Evolutionary conservation across 441 rosid genomes (phyloP), one percentile per base, ranked within the genome.

Genomic region (Populus tomentosa): DNA sequence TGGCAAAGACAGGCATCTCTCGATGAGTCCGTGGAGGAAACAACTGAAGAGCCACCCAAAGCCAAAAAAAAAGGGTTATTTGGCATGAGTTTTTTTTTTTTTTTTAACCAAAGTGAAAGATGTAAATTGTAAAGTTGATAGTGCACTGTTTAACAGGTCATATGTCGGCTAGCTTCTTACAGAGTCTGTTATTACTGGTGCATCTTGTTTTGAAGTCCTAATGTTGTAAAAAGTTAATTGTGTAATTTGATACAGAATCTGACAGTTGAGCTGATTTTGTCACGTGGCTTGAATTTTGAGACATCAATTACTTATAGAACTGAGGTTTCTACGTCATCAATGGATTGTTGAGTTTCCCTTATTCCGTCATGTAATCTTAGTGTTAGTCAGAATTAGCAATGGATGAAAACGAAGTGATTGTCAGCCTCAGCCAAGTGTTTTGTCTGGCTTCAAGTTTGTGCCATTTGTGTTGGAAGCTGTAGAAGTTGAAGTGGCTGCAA

Each of bases 1-100:
- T 89, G 81, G 82, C 95, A n/a, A 92, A 81, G 82, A 78, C 91
- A 28, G 30, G 30, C 30, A 32, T 94, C 18, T 61, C 89, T 72
- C 83, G 92, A 53, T 88, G 85, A 90, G 80, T 92, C 65, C 91
- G 87, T 56, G 88, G 91, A 69, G 86, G 86, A 73, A 84, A 80
- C 78, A 87, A 86, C 74, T 83, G 79, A 85, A 77, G 76, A 67
- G 38, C 74, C 63, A 9, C 21, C 3, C 30, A 28, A 28, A 28
- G 2, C 30, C 1, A 56, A 66, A 18, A 56, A 61, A 33, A 71
- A 50, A 1, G 7, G 53, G 53, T 18, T 72, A 26, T 50, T 21
- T 30, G 63, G 67, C 65, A 42, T 28, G 14, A 67, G n/a, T 70
- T 6, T 53, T 6, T 32, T n/a, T 32, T n/a, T 65, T 64, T 42